Evolutionary conservation across 305 asterid species (phyloP).

Genomic region (Ilex paraguariensis): DNA sequence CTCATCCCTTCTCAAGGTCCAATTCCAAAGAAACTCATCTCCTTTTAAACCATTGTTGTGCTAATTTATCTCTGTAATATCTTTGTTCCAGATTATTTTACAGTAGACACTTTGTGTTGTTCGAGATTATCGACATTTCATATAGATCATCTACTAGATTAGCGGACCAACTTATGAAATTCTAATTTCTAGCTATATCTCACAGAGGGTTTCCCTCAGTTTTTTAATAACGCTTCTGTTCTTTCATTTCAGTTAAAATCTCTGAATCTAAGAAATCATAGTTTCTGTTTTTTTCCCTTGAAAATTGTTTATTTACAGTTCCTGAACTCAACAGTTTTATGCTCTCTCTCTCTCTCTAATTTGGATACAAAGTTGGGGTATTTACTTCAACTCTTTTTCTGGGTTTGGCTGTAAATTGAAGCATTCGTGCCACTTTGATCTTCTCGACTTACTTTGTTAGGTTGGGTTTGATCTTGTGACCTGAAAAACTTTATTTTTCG

Average conservation of each 20-base stretch:
- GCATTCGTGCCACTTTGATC: not conserved
- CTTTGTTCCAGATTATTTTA: no score
- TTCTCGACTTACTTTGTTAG: not conserved
- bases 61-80: no score
- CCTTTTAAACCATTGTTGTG: not conserved
- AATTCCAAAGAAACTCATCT: not conserved
- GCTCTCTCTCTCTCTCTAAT: not conserved
- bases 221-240: not conserved
- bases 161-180: slow-evolving; percentile 9
- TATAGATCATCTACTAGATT: not conserved
- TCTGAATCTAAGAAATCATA: slow-evolving; percentile 7
- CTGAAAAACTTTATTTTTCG: not conserved
- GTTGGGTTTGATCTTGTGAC: not conserved
- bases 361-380: not conserved
- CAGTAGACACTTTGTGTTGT: slow-evolving; percentile 11
- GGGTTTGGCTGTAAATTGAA: not conserved
- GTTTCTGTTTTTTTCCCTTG: not conserved
- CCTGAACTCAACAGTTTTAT: no score
- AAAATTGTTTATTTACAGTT: no score
- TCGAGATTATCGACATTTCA: slow-evolving; percentile 20
- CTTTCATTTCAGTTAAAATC: not conserved
- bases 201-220: slow-evolving; percentile 4
- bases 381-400: not conserved
- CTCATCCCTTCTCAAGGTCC: slow-evolving; percentile 13
- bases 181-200: slow-evolving; percentile 16